phyloP scores from a whole-genome alignment of 768 basidiomycete species.

The Boletus subcaerulescens region DNA sequence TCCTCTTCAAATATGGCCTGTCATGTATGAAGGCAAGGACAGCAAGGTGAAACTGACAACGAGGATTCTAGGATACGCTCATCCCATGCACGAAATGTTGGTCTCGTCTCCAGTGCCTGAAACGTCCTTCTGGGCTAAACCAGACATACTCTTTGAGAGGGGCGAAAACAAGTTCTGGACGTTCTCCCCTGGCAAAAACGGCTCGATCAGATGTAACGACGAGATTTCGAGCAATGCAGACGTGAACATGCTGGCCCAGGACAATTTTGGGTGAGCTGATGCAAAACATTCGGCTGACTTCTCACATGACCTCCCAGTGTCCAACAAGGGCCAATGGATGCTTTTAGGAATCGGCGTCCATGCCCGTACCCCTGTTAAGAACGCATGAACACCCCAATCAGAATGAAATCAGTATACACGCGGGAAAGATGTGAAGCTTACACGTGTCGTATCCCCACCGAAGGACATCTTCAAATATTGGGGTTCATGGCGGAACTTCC shows the following conservation, averaged over 20 bases:
- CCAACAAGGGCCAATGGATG: not conserved
- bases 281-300: too few relatives aligned
- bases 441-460: not conserved
- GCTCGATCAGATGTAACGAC: conserved; percentile 7
- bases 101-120: not conserved
- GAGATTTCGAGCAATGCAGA: conserved; percentile 1
- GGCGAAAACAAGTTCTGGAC: not conserved
- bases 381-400: too few relatives aligned
- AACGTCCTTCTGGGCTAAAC: not conserved
- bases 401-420: too few relatives aligned
- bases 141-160: not conserved
- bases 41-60: not conserved
- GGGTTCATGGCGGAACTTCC: conserved; percentile 1
- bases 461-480: not conserved
- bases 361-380: too few relatives aligned
- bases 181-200: not conserved
- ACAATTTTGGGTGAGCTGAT: not conserved
- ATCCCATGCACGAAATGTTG: not conserved
- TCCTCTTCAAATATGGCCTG: not conserved
- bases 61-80: conserved; percentile 2
- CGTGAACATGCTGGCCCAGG: not conserved
- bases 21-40: too few relatives aligned
- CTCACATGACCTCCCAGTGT: not conserved
- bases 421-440: too few relatives aligned
- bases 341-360: conserved; percentile 6